Evolutionary conservation across 2,329 filamentous ascomycete species (phyloP).

Genomic region (Penicillium sp.): DNA sequence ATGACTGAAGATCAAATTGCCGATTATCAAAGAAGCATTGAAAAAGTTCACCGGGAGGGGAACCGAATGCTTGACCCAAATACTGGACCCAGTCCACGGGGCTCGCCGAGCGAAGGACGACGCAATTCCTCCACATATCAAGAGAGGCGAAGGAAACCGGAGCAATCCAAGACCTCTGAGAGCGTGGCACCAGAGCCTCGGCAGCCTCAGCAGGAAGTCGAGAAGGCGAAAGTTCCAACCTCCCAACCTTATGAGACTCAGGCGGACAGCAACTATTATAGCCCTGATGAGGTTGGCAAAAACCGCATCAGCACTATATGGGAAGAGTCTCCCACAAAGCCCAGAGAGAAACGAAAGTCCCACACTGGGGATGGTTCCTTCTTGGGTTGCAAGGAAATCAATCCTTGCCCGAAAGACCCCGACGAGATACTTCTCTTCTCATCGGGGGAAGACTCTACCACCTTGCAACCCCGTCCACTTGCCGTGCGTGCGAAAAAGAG

Average conservation of each 20-base stretch:
- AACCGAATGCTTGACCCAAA: conserved; percentile 33
- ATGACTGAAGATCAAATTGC: conserved; percentile 42
- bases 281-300: conserved; percentile 41
- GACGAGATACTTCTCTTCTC: conserved; percentile 40
- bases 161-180: conserved; percentile 18
- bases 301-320: conserved; percentile 37
- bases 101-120: conserved; percentile 27
- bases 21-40: conserved; percentile 41
- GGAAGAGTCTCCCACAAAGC: conserved; percentile 30
- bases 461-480: conserved; percentile 24
- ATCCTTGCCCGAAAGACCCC: conserved; percentile 32
- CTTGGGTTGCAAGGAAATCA: conserved; percentile 43
- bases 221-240: conserved; percentile 1
- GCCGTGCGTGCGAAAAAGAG: conserved; percentile 23
- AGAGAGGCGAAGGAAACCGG: not conserved
- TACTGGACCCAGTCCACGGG: conserved; percentile 32
- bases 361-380: conserved; percentile 37
- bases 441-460: conserved; percentile 24
- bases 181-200: conserved; percentile 5
- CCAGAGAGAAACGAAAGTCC: conserved; percentile 20
- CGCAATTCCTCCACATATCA: not conserved
- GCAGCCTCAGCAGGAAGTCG: conserved; percentile 4
- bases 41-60: conserved; percentile 30
- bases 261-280: conserved; percentile 33
- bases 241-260: conserved; percentile 4